These are phyloP conservation scores for Brassica hybrid DNA, from an alignment of 441 rosid genomes.

Conservation along the genomic window DNA sequence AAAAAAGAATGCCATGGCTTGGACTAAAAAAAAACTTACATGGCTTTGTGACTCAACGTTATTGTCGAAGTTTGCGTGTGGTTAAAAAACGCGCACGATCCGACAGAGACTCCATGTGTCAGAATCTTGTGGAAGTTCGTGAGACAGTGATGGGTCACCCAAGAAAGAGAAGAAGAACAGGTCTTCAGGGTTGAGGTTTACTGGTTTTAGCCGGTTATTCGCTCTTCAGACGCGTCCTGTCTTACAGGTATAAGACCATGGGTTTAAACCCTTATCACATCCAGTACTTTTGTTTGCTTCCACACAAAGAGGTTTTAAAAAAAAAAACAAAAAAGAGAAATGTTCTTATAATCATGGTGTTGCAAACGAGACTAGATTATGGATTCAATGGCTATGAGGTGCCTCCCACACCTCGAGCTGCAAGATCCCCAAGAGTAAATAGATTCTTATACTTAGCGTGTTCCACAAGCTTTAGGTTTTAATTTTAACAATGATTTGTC, in stretches of 20 bases:
- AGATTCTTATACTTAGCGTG: neutral
- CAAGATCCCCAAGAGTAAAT: slow-evolving; percentile 78
- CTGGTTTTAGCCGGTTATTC: slow-evolving; percentile 42
- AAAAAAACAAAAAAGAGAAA: neutral
- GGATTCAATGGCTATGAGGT: slow-evolving; percentile 81
- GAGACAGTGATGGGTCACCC: slow-evolving; percentile 47
- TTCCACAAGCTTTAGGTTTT: slow-evolving; percentile 26
- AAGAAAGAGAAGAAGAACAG: slow-evolving; percentile 43
- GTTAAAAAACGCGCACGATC: slow-evolving; percentile 25
- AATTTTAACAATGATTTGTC: slow-evolving; percentile 19
- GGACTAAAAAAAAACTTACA: neutral
- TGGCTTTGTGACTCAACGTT: slow-evolving; percentile 27
- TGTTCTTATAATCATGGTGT: slow-evolving; percentile 54
- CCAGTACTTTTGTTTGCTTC: slow-evolving; percentile 7
- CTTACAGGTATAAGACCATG: slow-evolving; percentile 33
- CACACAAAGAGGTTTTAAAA: slow-evolving; percentile 22
- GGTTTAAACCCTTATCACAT: slow-evolving; percentile 30
- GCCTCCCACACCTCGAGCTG: slow-evolving; percentile 76
- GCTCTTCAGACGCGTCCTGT: slow-evolving; percentile 36
- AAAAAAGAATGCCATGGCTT: neutral
- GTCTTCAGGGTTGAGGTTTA: slow-evolving; percentile 44
- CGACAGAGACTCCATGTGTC: slow-evolving; percentile 37
- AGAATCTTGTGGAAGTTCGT: slow-evolving; percentile 1
- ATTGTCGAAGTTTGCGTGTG: slow-evolving; percentile 36
- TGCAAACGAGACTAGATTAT: slow-evolving; percentile 70